Base-by-base conservation (phyloP, 1,284 basidiomycete genomes). In the Ceratobasidium papillatum region DNA sequence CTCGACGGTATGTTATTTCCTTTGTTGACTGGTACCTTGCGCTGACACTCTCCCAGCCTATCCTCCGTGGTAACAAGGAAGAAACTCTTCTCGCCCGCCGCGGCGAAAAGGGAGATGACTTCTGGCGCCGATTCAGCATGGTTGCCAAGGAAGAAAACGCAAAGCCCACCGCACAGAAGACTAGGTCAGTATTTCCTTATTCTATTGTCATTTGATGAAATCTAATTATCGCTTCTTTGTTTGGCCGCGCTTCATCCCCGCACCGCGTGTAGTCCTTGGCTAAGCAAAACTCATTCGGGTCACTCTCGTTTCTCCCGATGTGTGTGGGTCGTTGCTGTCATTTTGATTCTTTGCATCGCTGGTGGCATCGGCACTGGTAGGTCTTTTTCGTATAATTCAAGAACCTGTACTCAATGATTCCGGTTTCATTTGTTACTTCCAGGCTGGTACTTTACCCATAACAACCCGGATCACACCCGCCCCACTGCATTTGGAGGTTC, bases 41-140 rank as follows among this genome's bases (percentile, higher is more conserved):
- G 58, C 68, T 74, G 22, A 54, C 41, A 56, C 58, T 30, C 58
- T 51, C 59, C 38, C 41, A 69, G 66, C 82, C 86, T 5, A 92
- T 93, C 80, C 86, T 94, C 79, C 87, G 92, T 27, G 87, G 89
- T 1, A 85, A 90, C 58, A 84, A 84, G 1, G 93, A 94, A 81
- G 91, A 90, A 61, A 87, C 88, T 0, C 80, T 91, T 1, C 81
- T 93, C 22, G 89, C 90, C 1, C 85, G 76, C 41, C 84, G 89
- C 38, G 90, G 91, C 1, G 87, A 91, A 78, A 88, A 85, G 73
- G 91, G 91, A 0, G 92, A 94, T 78, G 90, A 93, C 78, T 94
- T 94, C 82, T 94, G 92, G 92, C 85, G 91, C 74, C 85, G 93
- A 58, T 94, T 94, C 82, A 92, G 90, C 76, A 93, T 94, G 85